Evolutionary conservation across 495 filamentous ascomycete species (phyloP).

Genomic region (Ramalina intermedia): DNA sequence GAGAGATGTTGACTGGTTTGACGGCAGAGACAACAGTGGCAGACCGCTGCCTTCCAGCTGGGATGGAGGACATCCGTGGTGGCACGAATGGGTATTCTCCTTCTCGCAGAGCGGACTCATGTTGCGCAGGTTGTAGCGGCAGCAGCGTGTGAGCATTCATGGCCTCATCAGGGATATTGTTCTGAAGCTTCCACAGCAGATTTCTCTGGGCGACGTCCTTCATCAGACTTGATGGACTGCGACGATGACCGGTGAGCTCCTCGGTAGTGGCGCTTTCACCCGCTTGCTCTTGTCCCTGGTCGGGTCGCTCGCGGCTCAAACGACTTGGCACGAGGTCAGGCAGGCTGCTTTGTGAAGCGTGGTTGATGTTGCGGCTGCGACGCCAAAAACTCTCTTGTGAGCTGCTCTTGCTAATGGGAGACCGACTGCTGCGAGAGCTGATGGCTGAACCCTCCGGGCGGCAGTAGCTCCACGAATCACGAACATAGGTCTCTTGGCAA

Average conservation of each 20-base stretch:
- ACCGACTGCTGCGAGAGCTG: conserved; percentile 36
- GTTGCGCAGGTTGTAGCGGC: conserved; percentile 5
- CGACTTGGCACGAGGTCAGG: conserved; percentile 40
- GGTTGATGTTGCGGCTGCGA: conserved; percentile 39
- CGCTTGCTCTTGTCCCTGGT: conserved; percentile 2
- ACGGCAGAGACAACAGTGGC: neutral
- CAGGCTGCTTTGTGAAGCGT: conserved; percentile 39
- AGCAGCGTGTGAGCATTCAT: conserved; percentile 1
- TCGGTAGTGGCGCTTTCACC: conserved; percentile 1
- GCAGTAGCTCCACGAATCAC: conserved; percentile 27
- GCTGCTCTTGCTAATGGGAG: conserved; percentile 43
- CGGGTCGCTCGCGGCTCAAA: conserved; percentile 28
- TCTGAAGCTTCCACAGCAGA: conserved; percentile 7
- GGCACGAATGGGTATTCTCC: neutral
- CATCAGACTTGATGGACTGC: conserved; percentile 4
- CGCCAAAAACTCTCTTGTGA: conserved; percentile 43
- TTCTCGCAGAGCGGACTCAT: neutral
- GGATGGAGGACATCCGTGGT: no score
- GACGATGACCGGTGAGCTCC: conserved; percentile 1
- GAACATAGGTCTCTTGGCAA: conserved; percentile 31
- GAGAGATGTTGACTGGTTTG: conserved; percentile 1
- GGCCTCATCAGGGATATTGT: conserved; percentile 2
- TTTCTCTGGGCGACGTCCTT: conserved; percentile 8
- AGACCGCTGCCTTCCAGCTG: no score
- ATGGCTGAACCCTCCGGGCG: conserved; percentile 24